Conservation (phyloP, 2,329 filamentous ascomycete genomes). For the Colletotrichum graminicola region DNA sequence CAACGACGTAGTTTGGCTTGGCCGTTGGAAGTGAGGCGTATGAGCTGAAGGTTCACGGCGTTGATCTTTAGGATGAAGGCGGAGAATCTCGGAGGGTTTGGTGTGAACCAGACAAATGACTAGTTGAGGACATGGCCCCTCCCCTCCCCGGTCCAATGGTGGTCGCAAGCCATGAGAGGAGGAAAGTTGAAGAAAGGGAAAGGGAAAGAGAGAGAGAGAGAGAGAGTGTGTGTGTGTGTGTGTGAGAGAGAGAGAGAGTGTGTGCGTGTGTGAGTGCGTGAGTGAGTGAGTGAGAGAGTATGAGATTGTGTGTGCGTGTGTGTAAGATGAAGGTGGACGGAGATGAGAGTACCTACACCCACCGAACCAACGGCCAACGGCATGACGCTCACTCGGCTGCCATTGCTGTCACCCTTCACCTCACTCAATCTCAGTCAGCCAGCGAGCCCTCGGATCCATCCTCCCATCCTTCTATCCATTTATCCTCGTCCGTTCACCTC, state of each 20-base stretch:
- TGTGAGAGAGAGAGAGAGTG: not conserved
- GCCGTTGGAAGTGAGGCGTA: slow-evolving; percentile 8
- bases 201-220: not conserved
- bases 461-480: not conserved
- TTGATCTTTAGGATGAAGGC: slow-evolving; percentile 11
- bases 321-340: not conserved
- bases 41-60: slow-evolving; percentile 14
- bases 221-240: not conserved
- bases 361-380: not conserved
- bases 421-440: not conserved
- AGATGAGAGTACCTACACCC: not conserved
- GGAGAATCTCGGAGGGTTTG: not conserved
- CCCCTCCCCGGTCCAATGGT: not conserved
- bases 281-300: not conserved
- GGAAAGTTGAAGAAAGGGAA: slow-evolving; percentile 7
- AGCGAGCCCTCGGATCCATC: not conserved
- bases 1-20: not conserved
- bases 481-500: slow-evolving; percentile 6
- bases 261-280: not conserved
- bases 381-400: not conserved
- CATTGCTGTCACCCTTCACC: not conserved
- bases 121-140: not conserved
- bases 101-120: not conserved
- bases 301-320: not conserved
- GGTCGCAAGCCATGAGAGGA: not conserved